Conservation (phyloP, 257 asterid species). For the Gynochthodes officinalis region DNA sequence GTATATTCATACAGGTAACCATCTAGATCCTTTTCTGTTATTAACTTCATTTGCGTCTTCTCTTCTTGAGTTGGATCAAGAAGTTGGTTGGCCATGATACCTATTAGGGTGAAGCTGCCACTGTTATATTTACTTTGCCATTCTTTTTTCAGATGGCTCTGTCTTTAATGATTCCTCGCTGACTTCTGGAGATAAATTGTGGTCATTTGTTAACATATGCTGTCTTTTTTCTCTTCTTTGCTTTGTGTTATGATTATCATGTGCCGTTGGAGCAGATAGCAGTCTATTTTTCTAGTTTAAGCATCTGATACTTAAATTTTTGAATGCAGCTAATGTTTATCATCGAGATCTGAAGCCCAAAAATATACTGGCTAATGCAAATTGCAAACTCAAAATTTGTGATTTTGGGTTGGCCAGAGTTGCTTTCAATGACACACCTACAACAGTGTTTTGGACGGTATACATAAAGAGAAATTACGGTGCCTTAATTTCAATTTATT, state of each 20-base stretch:
- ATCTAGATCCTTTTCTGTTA: neutral
- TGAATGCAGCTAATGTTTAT: slow-evolving; percentile 80
- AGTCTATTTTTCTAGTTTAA: neutral
- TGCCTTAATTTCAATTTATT: neutral
- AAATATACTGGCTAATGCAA: slow-evolving; percentile 91
- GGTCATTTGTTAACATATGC: neutral
- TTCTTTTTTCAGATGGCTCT: neutral
- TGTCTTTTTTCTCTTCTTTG: neutral
- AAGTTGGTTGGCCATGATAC: slow-evolving; percentile 3
- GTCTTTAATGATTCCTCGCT: neutral
- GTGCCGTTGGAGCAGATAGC: neutral
- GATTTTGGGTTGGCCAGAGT: slow-evolving; percentile 97
- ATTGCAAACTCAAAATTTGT: slow-evolving; percentile 90
- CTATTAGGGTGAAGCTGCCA: neutral
- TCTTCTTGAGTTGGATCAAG: neutral
- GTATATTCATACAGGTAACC: slow-evolving; percentile 82
- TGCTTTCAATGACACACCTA: slow-evolving; percentile 85
- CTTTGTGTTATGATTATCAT: neutral
- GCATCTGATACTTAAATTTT: slow-evolving; percentile 10
- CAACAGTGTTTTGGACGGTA: slow-evolving; percentile 98
- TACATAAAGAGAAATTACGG: slow-evolving; percentile 9
- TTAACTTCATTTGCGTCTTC: neutral
- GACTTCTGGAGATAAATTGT: neutral
- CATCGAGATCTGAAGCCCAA: slow-evolving; percentile 91
- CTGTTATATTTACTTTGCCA: neutral